Conservation (phyloP, 2,329 filamentous ascomycete genomes). For the Graphilbum ipis-grandicollis region DNA sequence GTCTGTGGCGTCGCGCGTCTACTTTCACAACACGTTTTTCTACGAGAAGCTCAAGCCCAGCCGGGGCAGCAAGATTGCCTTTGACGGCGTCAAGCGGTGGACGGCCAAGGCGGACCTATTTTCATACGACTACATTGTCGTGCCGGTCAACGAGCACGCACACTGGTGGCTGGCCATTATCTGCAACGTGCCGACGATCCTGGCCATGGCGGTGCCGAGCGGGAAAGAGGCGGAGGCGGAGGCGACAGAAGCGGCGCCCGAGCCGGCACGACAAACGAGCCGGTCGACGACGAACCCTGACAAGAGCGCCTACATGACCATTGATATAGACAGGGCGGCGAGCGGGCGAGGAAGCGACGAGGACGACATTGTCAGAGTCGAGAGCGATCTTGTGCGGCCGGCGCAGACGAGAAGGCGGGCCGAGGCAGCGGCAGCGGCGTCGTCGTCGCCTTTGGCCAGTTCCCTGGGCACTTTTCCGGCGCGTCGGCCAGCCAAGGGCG, state of each 20-base stretch:
- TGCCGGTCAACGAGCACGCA: conserved; percentile 71
- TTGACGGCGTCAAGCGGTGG: conserved; percentile 73
- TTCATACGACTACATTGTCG: conserved; percentile 70
- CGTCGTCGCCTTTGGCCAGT: too few relatives aligned
- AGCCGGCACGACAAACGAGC: too few relatives aligned
- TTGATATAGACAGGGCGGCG: too few relatives aligned
- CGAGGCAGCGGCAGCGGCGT: too few relatives aligned
- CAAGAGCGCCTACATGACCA: too few relatives aligned
- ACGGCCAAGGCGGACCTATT: conserved; percentile 75
- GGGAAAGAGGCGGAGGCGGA: not conserved
- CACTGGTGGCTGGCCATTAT: conserved; percentile 97
- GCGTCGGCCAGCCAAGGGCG: conserved; percentile 4
- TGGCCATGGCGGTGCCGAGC: conserved; percentile 10
- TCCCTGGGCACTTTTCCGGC: too few relatives aligned
- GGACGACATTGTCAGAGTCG: not conserved
- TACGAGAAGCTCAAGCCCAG: conserved; percentile 57
- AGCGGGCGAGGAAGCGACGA: not conserved
- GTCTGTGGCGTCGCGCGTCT: conserved; percentile 45
- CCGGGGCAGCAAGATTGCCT: conserved; percentile 50
- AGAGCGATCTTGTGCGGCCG: not conserved
- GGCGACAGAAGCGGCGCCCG: not conserved
- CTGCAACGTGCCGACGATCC: conserved; percentile 61
- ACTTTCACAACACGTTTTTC: conserved; percentile 90
- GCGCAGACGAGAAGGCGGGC: too few relatives aligned
- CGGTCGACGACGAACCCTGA: too few relatives aligned